These are phyloP conservation scores for Xylaria telfairii DNA, from an alignment of 495 filamentous ascomycete genomes.

Conservation along the genomic window DNA sequence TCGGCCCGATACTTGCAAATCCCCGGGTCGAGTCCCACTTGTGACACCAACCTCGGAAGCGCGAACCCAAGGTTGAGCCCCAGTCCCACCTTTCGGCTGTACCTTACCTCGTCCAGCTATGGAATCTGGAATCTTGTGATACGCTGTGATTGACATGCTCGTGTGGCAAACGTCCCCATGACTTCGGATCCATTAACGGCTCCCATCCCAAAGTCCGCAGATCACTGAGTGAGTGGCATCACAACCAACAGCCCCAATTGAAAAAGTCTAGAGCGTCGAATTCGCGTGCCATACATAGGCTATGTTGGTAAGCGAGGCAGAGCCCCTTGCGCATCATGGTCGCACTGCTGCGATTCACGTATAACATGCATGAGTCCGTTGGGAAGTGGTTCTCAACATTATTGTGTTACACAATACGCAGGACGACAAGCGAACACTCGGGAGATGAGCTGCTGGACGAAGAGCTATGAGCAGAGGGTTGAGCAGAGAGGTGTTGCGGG, in stretches of 20 bases:
- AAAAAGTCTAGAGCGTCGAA: neutral
- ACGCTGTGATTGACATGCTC: neutral
- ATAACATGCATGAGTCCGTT: neutral
- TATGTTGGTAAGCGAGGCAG: neutral
- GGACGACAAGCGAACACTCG: too few relatives aligned
- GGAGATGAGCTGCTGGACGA: too few relatives aligned
- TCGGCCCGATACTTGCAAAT: slow-evolving; percentile 21
- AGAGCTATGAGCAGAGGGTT: too few relatives aligned
- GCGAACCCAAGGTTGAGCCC: neutral
- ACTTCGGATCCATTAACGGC: neutral
- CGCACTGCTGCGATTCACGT: neutral
- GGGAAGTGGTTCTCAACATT: neutral
- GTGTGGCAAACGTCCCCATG: neutral
- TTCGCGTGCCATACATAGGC: neutral
- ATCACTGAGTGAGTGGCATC: neutral
- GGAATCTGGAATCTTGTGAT: neutral
- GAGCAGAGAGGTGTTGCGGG: too few relatives aligned
- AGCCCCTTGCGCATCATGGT: neutral
- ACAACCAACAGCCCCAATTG: neutral
- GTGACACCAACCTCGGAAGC: too few relatives aligned
- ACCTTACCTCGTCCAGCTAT: neutral
- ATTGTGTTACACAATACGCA: neutral
- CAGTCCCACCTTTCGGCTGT: neutral
- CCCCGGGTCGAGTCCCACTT: neutral
- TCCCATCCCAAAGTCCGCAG: neutral